Evolutionary conservation across 1,284 basidiomycete species (phyloP).

Genomic region (Rhizoctonia solani): DNA sequence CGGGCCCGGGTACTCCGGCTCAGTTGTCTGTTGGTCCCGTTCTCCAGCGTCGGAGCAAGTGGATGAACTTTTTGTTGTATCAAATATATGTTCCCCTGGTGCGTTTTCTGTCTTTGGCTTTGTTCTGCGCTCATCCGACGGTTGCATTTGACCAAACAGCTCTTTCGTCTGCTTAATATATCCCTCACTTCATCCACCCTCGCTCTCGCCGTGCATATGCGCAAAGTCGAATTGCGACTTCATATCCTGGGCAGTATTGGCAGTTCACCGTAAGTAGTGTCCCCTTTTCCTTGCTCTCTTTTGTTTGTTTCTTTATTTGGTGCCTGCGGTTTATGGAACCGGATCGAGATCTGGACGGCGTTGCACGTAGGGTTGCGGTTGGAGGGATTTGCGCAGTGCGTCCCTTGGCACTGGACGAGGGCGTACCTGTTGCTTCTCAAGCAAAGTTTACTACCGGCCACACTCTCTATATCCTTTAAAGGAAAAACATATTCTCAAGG

Average conservation of each 20-base stretch:
- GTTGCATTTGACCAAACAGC: constrained; percentile 49
- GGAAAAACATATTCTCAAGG: too few relatives aligned
- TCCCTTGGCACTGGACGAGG: too few relatives aligned
- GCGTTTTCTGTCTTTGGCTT: constrained; percentile 44
- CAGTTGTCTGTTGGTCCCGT: neutral
- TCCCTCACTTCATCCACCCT: constrained; percentile 79
- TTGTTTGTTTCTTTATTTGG: constrained; percentile 8
- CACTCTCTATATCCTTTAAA: too few relatives aligned
- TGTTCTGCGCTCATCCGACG: too few relatives aligned
- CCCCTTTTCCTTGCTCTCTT: constrained; percentile 27
- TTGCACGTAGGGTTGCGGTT: too few relatives aligned
- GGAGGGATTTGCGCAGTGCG: too few relatives aligned
- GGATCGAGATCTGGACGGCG: too few relatives aligned
- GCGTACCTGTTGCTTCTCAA: too few relatives aligned
- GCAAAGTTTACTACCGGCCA: too few relatives aligned
- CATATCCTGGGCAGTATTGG: constrained; percentile 72
- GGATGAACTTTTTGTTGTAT: constrained; percentile 61
- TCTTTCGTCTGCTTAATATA: constrained; percentile 85
- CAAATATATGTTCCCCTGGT: constrained; percentile 79
- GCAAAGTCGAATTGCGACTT: constrained; percentile 58
- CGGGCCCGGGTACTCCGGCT: neutral
- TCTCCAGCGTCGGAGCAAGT: constrained; percentile 21
- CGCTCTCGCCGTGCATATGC: constrained; percentile 77
- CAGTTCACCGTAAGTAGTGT: constrained; percentile 69
- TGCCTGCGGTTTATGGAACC: too few relatives aligned